A percentile compares a stretch with the other conserved stretches of the same genome.
Conservation (phyloP, 148 eudicot genomes). For the Chenopodium formosanum region DNA sequence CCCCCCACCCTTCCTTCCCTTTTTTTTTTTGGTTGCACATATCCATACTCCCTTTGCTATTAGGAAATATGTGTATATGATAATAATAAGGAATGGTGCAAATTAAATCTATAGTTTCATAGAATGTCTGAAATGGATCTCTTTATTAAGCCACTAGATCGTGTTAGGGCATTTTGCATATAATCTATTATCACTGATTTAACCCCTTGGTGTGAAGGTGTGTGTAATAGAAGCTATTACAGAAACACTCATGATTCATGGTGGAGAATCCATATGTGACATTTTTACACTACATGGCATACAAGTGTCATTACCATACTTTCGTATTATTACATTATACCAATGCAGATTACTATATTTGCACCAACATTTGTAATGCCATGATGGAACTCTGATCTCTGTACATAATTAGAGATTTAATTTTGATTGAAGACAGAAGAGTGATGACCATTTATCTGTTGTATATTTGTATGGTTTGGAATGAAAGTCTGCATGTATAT, state of each 20-base stretch:
- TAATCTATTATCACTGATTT: no score
- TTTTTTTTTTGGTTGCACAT: no score
- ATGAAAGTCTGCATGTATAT: neutral
- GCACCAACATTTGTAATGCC: neutral
- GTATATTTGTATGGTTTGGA: neutral
- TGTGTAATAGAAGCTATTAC: neutral
- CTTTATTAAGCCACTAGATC: neutral
- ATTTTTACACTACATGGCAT: no score
- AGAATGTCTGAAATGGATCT: neutral
- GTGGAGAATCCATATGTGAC: neutral
- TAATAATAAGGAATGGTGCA: no score
- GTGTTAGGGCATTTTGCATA: neutral
- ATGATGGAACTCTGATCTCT: neutral
- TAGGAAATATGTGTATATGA: no score
- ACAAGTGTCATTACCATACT: no score
- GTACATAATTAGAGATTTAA: neutral
- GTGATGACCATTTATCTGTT: neutral
- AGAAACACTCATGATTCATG: neutral
- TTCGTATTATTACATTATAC: neutral
- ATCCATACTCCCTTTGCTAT: no score
- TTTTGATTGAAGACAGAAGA: neutral
- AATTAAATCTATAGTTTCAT: no score
- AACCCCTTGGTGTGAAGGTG: neutral
- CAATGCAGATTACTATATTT: neutral
- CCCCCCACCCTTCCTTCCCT: no score